Evolutionary conservation across 352 stramenopile genomes (phyloP).

Genomic region (Globisporangium perplexum): DNA sequence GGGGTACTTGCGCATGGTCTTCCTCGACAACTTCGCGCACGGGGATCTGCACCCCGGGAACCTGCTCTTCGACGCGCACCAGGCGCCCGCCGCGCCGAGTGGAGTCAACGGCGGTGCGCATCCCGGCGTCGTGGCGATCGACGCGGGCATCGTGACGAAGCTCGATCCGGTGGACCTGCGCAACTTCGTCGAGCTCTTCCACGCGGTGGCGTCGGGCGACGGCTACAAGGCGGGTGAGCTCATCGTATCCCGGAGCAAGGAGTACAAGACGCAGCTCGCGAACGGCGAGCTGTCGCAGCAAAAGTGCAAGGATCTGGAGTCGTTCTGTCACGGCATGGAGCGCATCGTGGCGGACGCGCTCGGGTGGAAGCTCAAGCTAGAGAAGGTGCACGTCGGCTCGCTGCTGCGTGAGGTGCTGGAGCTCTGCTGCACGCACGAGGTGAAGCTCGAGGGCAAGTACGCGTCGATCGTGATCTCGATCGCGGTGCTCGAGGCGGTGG

Average conservation of each 20-base stretch:
- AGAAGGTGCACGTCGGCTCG: slow-evolving; percentile 72
- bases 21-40: slow-evolving; percentile 94
- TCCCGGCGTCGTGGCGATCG: slow-evolving; percentile 64
- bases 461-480: slow-evolving; percentile 93
- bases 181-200: slow-evolving; percentile 86
- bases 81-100: background rate
- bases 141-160: slow-evolving; percentile 81
- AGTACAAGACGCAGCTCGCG: slow-evolving; percentile 14
- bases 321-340: slow-evolving; percentile 70
- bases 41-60: slow-evolving; percentile 93
- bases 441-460: slow-evolving; percentile 93
- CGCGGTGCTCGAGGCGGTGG: slow-evolving; percentile 92
- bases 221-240: slow-evolving; percentile 76
- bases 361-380: slow-evolving; percentile 53
- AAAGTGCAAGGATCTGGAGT: slow-evolving; percentile 68
- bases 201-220: slow-evolving; percentile 73
- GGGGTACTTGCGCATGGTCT: slow-evolving; percentile 93
- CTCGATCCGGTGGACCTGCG: slow-evolving; percentile 68
- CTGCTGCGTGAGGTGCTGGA: slow-evolving; percentile 78
- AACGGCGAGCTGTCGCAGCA: slow-evolving; percentile 25
- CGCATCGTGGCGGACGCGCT: slow-evolving; percentile 63
- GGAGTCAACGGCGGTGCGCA: slow-evolving; percentile 8
- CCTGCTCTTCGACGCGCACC: slow-evolving; percentile 59
- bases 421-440: slow-evolving; percentile 89
- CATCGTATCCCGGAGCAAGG: slow-evolving; percentile 64